Percentiles rank a stretch among this genome's conserved stretches.
Evolutionary conservation across 257 asterid species (phyloP).

Genomic region (Solanum chilense): DNA sequence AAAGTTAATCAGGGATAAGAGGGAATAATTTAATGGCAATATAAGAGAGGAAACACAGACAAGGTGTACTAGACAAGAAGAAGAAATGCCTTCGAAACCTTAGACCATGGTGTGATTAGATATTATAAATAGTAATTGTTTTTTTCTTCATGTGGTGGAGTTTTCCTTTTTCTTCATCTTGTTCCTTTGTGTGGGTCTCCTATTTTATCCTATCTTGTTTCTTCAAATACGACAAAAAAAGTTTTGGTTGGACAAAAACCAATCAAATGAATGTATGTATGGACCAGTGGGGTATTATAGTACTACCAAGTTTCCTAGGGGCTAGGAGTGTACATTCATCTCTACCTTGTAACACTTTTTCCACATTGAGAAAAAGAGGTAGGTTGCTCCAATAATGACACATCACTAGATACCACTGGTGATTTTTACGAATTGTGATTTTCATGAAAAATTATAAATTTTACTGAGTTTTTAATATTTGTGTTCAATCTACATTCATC

Average conservation of each 20-base stretch:
- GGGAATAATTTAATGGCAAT: background rate
- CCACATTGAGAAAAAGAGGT: background rate
- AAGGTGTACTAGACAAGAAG: background rate
- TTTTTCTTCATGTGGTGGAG: background rate
- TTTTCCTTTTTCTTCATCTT: background rate
- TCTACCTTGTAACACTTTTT: background rate
- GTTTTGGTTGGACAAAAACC: background rate
- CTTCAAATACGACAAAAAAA: background rate
- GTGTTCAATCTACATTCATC: too few species aligned
- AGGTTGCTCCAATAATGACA: background rate
- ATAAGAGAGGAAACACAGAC: background rate
- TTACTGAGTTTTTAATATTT: too few species aligned
- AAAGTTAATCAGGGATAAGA: too few species aligned
- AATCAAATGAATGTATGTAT: background rate
- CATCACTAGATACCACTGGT: background rate
- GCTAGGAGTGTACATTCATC: background rate
- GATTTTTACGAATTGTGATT: too few species aligned
- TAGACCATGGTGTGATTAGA: background rate
- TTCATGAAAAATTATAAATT: too few species aligned
- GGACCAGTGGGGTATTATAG: background rate
- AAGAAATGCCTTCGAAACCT: background rate
- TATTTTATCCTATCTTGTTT: background rate
- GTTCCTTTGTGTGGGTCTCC: background rate
- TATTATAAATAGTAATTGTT: background rate
- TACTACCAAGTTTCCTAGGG: background rate